A percentile compares a stretch with the other conserved stretches of the same genome.
Conservation (phyloP, 2,329 filamentous ascomycete species). For the Dendrostoma leiphaemia region DNA sequence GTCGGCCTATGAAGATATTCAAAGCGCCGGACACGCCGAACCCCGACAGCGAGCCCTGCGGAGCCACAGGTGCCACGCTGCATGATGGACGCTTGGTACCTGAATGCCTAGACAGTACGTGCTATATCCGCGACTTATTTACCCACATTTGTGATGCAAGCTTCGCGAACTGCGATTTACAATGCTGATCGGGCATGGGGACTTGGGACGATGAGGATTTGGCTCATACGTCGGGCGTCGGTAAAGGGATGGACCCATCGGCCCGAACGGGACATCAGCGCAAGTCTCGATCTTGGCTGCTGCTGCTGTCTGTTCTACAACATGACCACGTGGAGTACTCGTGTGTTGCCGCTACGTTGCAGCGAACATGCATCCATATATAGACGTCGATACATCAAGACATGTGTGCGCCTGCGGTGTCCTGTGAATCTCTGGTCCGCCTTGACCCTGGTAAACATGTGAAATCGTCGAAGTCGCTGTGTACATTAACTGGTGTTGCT, state of each 20-base stretch:
- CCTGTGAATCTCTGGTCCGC: too few relatives aligned
- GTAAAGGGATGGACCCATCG: neutral
- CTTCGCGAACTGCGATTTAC: neutral
- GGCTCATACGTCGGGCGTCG: too few relatives aligned
- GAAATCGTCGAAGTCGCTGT: too few relatives aligned
- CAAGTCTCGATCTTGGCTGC: neutral
- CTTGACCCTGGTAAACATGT: too few relatives aligned
- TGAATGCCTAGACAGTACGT: too few relatives aligned
- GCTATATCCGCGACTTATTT: neutral
- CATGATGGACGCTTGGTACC: neutral
- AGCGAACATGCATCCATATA: too few relatives aligned
- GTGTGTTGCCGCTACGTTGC: constrained; percentile 2
- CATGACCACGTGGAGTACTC: constrained; percentile 14
- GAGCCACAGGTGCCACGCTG: neutral
- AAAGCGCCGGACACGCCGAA: neutral
- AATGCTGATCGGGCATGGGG: neutral
- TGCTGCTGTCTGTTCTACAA: neutral
- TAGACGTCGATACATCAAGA: too few relatives aligned
- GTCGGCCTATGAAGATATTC: too few relatives aligned
- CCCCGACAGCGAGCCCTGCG: neutral
- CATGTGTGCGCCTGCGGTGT: too few relatives aligned
- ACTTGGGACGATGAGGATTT: neutral
- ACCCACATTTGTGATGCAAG: neutral
- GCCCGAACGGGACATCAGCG: neutral
- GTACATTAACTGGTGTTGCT: too few relatives aligned